These are phyloP conservation scores for Epichloe baconii DNA, from an alignment of 2,329 filamentous ascomycete genomes.

Conservation along the genomic window DNA sequence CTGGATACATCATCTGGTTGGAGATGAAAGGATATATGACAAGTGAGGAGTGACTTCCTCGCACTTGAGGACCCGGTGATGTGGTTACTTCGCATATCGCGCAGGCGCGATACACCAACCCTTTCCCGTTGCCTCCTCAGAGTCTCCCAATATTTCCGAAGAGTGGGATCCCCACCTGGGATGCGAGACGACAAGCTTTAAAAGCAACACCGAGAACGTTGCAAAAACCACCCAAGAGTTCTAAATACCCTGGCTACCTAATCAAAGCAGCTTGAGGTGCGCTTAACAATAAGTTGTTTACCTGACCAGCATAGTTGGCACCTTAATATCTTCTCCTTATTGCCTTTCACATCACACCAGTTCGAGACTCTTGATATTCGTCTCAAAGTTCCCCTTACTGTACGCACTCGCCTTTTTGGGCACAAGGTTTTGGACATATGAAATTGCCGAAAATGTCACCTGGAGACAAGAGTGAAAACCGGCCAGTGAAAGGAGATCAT, in stretches of 20 bases:
- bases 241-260: background rate
- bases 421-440: background rate
- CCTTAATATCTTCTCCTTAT: too few relatives aligned
- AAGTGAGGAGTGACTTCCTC: background rate
- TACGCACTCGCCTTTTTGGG: background rate
- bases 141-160: background rate
- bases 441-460: background rate
- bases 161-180: too few relatives aligned
- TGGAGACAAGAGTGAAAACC: background rate
- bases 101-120: background rate
- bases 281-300: too few relatives aligned
- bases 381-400: background rate
- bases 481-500: background rate
- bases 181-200: background rate
- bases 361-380: background rate
- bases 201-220: background rate
- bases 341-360: background rate
- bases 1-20: too few relatives aligned
- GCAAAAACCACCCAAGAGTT: background rate
- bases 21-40: background rate
- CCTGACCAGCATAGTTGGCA: too few relatives aligned
- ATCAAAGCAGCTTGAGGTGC: background rate
- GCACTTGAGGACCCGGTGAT: background rate
- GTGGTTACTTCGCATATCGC: background rate
- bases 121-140: background rate